These are phyloP conservation scores for Blastobotrys aristatus DNA, from an alignment of 1,139 yeast genomes.

Conservation along the genomic window DNA sequence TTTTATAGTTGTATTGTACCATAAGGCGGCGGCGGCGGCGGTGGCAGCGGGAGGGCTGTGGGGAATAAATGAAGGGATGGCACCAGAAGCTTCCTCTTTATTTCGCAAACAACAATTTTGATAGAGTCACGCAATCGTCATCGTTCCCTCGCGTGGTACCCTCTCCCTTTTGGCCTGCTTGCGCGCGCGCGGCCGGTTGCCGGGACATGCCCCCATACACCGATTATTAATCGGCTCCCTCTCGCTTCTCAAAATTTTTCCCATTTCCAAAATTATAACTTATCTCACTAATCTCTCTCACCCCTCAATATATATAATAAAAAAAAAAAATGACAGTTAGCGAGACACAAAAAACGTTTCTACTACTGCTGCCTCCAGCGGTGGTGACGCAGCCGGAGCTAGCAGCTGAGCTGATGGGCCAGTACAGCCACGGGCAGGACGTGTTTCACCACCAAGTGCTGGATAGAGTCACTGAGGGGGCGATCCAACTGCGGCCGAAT, in stretches of 20 bases:
- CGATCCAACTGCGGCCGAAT: conserved; percentile 44
- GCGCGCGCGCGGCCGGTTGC: too few relatives aligned
- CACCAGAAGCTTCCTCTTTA: too few relatives aligned
- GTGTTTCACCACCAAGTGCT: conserved; percentile 51
- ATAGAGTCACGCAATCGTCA: not conserved
- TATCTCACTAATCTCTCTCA: not conserved
- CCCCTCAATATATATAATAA: not conserved
- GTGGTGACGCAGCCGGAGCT: conserved; percentile 55
- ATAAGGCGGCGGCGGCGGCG: not conserved
- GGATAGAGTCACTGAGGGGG: conserved; percentile 59
- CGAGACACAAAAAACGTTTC: conserved; percentile 28
- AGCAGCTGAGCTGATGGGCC: conserved; percentile 41
- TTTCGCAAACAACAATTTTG: too few relatives aligned
- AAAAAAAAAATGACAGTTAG: not conserved
- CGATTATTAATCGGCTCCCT: too few relatives aligned
- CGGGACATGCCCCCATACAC: too few relatives aligned
- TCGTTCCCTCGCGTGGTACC: too few relatives aligned
- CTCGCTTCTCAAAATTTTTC: too few relatives aligned
- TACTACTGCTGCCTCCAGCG: conserved; percentile 67
- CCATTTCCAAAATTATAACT: too few relatives aligned
- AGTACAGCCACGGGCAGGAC: not conserved
- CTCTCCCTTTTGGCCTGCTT: too few relatives aligned
- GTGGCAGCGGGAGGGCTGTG: too few relatives aligned
- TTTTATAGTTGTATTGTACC: not conserved
- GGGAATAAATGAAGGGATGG: too few relatives aligned